Evolutionary conservation across 768 basidiomycete species (phyloP), one percentile per base, ranked within the genome.

Genomic region (Lactarius sp.): DNA sequence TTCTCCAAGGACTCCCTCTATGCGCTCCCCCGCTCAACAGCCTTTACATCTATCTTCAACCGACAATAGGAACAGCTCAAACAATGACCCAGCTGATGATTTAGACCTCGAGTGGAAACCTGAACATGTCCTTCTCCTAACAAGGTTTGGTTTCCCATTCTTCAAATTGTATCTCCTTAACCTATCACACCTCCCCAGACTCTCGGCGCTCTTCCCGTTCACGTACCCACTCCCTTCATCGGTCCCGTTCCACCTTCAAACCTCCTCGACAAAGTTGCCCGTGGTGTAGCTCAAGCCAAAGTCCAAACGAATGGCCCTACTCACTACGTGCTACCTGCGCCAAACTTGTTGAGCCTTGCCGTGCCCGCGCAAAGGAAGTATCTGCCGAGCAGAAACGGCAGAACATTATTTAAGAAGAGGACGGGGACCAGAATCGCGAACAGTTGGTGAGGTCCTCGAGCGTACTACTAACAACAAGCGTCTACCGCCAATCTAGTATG

Each of bases 211-310:
- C 83, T 92, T 63, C 91, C 91, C 10, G 77, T 85, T 8, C 89
- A 92, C 69, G 82, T 93, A n/a, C 79, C 90, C 72, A 93, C 92
- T 16, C 92, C 91, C 59, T 93, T 91, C 79, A 86, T 88, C 67
- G 91, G 92, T 36, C 81, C 85, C 51, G 83, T 93, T 20, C 92
- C 92, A 1, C 91, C 91, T 37, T 85, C 88, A 14, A 93, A n/a
- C n/a, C n/a, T 93, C 73, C 82, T 93, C 63, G 90, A 94, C 74
- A 91, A 90, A 77, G 85, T n/a, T 67, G 89, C 92, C 12, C 84
- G 88, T 14, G 85, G 89, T 57, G 84, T 94, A 64, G 76, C 81
- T 9, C 78, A 87, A 34, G 86, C 87, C 92, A 92, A 71, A 89
- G 87, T 6, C 81, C 86, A 14, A 73, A 78, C 37, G 89, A 89